A percentile compares a stretch with the other conserved stretches of the same genome.
Evolutionary conservation across 1,139 yeast species (phyloP).

Genomic region (Hyphopichia wangnamkhiaoensis): DNA sequence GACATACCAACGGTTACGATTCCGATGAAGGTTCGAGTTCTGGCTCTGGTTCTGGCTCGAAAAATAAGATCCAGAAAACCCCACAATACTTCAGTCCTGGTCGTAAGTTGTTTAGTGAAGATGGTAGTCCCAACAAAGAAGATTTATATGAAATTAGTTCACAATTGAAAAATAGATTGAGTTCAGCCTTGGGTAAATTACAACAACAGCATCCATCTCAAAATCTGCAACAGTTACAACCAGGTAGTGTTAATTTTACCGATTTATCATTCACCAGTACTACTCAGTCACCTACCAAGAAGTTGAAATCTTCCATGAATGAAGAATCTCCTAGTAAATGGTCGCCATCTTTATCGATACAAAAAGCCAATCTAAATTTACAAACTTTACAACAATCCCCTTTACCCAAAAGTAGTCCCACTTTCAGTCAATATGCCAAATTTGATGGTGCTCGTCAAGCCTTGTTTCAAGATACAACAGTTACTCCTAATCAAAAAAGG

Average conservation of each 20-base stretch:
- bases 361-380: conserved; percentile 35
- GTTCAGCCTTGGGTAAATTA: conserved; percentile 43
- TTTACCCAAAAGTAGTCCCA: conserved; percentile 13
- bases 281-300: conserved; percentile 30
- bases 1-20: conserved; percentile 31
- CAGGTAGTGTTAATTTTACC: conserved; percentile 26
- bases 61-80: conserved; percentile 36
- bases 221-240: conserved; percentile 16
- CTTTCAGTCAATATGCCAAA: conserved; percentile 4
- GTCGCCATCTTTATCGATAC: conserved; percentile 21
- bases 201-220: conserved; percentile 23
- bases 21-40: conserved; percentile 20
- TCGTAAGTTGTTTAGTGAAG: conserved; percentile 30
- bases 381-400: conserved; percentile 43
- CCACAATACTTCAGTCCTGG: conserved; percentile 48
- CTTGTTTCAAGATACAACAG: conserved; percentile 2
- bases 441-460: conserved; percentile 5
- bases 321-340: conserved; percentile 13
- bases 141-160: conserved; percentile 42
- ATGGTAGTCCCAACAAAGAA: conserved; percentile 21
- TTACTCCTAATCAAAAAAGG: neutral
- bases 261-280: conserved; percentile 25
- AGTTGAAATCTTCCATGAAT: conserved; percentile 9
- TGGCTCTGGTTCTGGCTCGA: conserved; percentile 8
- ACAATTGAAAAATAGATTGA: conserved; percentile 38